phyloP scores from a whole-genome alignment of 1,139 yeast genomes.

The Hansenula sp. region DNA sequence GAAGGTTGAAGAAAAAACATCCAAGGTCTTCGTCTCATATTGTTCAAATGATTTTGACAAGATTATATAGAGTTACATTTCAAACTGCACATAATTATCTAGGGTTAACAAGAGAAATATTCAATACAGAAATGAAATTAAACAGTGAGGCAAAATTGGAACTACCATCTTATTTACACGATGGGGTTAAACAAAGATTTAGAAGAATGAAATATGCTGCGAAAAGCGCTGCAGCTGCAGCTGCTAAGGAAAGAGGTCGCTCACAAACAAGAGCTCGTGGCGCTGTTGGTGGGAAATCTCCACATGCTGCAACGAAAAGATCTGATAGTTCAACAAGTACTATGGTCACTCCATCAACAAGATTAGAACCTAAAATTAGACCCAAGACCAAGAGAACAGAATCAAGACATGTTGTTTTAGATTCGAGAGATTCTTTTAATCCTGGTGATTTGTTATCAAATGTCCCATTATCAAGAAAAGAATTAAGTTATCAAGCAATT shows the following conservation, averaged over 20 bases:
- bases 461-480: slow-evolving; percentile 68
- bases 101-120: slow-evolving; percentile 79
- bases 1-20: slow-evolving; percentile 64
- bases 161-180: slow-evolving; percentile 57
- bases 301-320: neutral
- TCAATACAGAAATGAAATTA: slow-evolving; percentile 68
- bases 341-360: slow-evolving; percentile 5
- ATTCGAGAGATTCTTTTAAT: slow-evolving; percentile 55
- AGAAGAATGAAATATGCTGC: neutral
- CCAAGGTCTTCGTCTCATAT: slow-evolving; percentile 93
- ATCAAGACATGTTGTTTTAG: slow-evolving; percentile 65
- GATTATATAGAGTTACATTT: slow-evolving; percentile 86
- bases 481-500: slow-evolving; percentile 13
- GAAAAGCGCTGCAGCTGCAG: neutral
- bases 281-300: neutral
- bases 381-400: slow-evolving; percentile 18
- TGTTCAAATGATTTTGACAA: slow-evolving; percentile 85
- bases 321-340: slow-evolving; percentile 6
- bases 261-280: slow-evolving; percentile 2
- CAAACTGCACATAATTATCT: slow-evolving; percentile 85
- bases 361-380: slow-evolving; percentile 5
- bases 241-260: slow-evolving; percentile 10
- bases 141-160: slow-evolving; percentile 47
- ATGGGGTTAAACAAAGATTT: slow-evolving; percentile 38
- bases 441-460: slow-evolving; percentile 87